A percentile compares a stretch with the other conserved stretches of the same genome.
These are phyloP conservation scores for Fonsecaea nubica DNA, from an alignment of 2,329 filamentous ascomycete species.

Conservation along the genomic window DNA sequence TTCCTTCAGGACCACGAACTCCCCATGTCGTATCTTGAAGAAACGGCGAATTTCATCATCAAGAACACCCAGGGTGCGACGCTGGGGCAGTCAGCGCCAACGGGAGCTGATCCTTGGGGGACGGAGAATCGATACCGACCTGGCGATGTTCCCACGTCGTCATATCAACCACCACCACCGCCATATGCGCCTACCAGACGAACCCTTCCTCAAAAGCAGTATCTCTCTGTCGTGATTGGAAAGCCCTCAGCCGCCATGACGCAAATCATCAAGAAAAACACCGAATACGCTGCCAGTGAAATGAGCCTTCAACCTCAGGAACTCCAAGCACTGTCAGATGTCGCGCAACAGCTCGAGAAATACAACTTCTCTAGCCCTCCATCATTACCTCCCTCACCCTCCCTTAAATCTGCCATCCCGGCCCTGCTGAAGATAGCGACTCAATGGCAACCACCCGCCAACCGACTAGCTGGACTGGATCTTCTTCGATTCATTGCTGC, in stretches of 20 bases:
- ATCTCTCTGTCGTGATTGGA: constrained; percentile 76
- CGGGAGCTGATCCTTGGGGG: constrained; percentile 74
- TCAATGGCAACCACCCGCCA: constrained; percentile 74
- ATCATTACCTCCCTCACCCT: constrained; percentile 47
- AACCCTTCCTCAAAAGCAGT: constrained; percentile 75
- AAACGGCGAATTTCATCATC: constrained; percentile 90
- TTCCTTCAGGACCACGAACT: constrained; percentile 91
- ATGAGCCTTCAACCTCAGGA: constrained; percentile 76
- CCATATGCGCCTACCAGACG: constrained; percentile 42
- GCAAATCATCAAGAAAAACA: constrained; percentile 78
- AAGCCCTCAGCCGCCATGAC: constrained; percentile 74
- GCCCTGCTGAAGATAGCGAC: constrained; percentile 75
- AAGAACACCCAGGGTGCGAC: constrained; percentile 87
- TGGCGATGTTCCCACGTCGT: constrained; percentile 62
- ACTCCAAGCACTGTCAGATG: constrained; percentile 64
- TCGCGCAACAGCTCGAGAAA: constrained; percentile 69
- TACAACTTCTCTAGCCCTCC: constrained; percentile 38
- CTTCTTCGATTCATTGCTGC: constrained; percentile 82
- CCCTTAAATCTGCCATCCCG: constrained; percentile 51
- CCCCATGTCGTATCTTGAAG: constrained; percentile 84
- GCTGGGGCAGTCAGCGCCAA: constrained; percentile 64
- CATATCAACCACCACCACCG: constrained; percentile 41
- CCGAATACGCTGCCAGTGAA: constrained; percentile 73
- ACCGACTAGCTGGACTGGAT: constrained; percentile 83
- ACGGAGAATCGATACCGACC: constrained; percentile 80